These are phyloP conservation scores for Baeospora myosura DNA, from an alignment of 1,284 basidiomycete genomes.

Conservation along the genomic window DNA sequence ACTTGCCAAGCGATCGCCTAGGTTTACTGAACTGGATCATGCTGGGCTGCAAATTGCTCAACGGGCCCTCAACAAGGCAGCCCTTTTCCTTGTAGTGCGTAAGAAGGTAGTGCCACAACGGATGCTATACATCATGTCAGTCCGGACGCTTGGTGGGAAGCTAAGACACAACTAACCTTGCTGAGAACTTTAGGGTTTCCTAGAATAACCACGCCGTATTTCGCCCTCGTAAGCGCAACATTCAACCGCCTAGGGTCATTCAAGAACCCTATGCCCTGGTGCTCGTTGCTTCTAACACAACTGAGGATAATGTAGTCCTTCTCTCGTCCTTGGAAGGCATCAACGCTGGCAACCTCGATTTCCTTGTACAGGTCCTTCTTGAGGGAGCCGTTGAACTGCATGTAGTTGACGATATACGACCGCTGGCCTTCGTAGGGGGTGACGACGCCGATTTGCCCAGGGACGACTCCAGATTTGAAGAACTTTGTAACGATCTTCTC, in stretches of 20 bases:
- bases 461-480: slow-evolving; percentile 97
- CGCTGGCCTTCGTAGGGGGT: slow-evolving; percentile 99
- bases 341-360: slow-evolving; percentile 97
- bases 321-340: slow-evolving; percentile 99
- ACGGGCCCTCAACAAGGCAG: slow-evolving; percentile 91
- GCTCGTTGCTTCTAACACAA: slow-evolving; percentile 98
- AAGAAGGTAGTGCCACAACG: slow-evolving; percentile 95
- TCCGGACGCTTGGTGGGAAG: slow-evolving; percentile 12
- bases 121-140: slow-evolving; percentile 55
- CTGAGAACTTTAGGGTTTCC: slow-evolving; percentile 98
- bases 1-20: slow-evolving; percentile 74
- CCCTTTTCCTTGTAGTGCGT: slow-evolving; percentile 98
- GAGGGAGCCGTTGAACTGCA: slow-evolving; percentile 97
- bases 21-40: slow-evolving; percentile 99
- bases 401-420: slow-evolving; percentile 98
- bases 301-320: slow-evolving; percentile 99
- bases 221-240: slow-evolving; percentile 94
- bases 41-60: slow-evolving; percentile 93
- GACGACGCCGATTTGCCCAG: slow-evolving; percentile 94
- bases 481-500: slow-evolving; percentile 99
- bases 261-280: slow-evolving; percentile 98
- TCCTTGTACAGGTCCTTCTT: slow-evolving; percentile 99
- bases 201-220: slow-evolving; percentile 96
- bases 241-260: slow-evolving; percentile 96
- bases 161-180: slow-evolving; percentile 60